Percentiles rank a stretch among this genome's conserved stretches.
Conservation (phyloP, 2,329 filamentous ascomycete genomes). For the Claviceps africana region DNA sequence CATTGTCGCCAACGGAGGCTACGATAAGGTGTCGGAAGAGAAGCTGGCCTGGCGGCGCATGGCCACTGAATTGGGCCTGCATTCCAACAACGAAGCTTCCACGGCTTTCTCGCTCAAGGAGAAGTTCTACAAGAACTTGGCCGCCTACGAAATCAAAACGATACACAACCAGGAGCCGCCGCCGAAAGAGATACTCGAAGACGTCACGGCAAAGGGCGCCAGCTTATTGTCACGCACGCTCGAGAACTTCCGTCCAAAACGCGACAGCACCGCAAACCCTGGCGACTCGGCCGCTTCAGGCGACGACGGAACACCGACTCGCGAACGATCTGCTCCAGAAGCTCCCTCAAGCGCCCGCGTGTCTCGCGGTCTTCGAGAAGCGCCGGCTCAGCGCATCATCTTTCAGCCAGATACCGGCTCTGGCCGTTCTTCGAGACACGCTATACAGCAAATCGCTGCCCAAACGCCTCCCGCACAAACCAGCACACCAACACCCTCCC, state of each 20-base stretch:
- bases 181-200: constrained; percentile 76
- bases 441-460: constrained; percentile 29
- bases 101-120: constrained; percentile 77
- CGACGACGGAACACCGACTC: constrained; percentile 44
- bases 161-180: constrained; percentile 70
- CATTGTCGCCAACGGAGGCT: constrained; percentile 65
- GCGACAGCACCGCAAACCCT: constrained; percentile 33
- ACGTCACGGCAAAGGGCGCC: constrained; percentile 74
- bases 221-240: constrained; percentile 63
- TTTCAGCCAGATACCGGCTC: constrained; percentile 69
- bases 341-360: constrained; percentile 41
- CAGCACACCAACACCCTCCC: constrained; percentile 16
- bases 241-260: constrained; percentile 53
- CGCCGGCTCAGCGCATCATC: constrained; percentile 70
- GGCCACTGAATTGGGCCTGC: constrained; percentile 61
- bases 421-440: constrained; percentile 47
- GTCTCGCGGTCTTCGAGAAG: constrained; percentile 58
- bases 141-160: constrained; percentile 72
- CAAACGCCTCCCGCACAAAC: constrained; percentile 15
- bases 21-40: constrained; percentile 70
- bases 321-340: constrained; percentile 37
- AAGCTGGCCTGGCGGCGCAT: constrained; percentile 78
- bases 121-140: constrained; percentile 79
- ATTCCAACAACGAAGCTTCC: constrained; percentile 62
- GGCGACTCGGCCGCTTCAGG: constrained; percentile 46